Conservation (phyloP, 192 early-diverging fungal species). For the Gigaspora rosea region DNA sequence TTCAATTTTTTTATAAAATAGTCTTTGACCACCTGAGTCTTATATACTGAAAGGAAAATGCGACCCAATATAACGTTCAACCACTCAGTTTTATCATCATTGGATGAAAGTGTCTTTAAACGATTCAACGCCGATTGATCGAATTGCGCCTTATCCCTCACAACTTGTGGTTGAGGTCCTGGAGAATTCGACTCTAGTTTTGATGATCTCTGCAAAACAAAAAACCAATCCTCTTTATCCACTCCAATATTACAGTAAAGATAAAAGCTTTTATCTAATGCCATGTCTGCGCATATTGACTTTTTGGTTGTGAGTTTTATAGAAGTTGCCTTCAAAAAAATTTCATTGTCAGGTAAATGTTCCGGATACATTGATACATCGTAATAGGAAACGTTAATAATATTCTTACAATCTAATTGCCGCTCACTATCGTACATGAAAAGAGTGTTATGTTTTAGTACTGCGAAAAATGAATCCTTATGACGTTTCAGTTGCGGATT, state of each 20-base stretch:
- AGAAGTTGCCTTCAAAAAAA: conserved; percentile 59
- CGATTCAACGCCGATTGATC: conserved; percentile 40
- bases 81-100: conserved; percentile 64
- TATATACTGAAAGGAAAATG: conserved; percentile 75
- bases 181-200: conserved; percentile 32
- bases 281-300: conserved; percentile 26
- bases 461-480: conserved; percentile 65
- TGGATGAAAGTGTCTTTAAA: conserved; percentile 49
- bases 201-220: conserved; percentile 70
- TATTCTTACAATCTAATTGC: conserved; percentile 69
- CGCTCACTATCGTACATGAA: conserved; percentile 79
- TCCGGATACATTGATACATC: conserved; percentile 57
- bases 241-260: conserved; percentile 62
- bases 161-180: conserved; percentile 33
- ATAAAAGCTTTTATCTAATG: conserved; percentile 43
- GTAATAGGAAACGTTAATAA: conserved; percentile 68
- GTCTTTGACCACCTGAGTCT: conserved; percentile 61
- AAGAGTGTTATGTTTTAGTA: conserved; percentile 73
- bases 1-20: conserved; percentile 69
- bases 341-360: conserved; percentile 61
- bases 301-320: conserved; percentile 47
- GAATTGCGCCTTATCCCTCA: conserved; percentile 45
- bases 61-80: conserved; percentile 83
- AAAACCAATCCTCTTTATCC: conserved; percentile 94
- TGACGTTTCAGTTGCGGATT: conserved; percentile 25